A percentile compares a stretch with the other conserved stretches of the same genome.
phyloP scores from a whole-genome alignment of 169 alveolate genomes.

The Eimeria maxima region DNA sequence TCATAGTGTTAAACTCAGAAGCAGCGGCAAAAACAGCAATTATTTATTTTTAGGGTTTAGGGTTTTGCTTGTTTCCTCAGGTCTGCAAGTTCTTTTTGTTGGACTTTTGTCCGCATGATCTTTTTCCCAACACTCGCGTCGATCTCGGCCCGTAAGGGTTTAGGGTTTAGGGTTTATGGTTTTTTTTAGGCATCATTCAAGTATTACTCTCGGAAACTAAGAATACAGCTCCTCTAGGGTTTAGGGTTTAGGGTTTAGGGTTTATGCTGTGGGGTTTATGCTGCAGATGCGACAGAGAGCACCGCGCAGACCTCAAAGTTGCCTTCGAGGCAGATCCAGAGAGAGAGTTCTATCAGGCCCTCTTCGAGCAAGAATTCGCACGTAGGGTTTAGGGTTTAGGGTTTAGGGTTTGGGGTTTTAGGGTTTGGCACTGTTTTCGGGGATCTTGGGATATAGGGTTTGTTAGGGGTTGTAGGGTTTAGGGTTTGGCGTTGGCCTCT shows the following conservation, averaged over 20 bases:
- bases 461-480: not conserved
- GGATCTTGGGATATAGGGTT: not conserved
- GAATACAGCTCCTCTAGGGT: no score
- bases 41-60: not conserved
- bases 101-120: conserved; percentile 96
- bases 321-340: conserved; percentile 70
- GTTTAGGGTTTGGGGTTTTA: conserved; percentile 43
- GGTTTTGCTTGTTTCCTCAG: conserved; percentile 63
- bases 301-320: conserved; percentile 65
- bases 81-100: conserved; percentile 94
- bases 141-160: conserved; percentile 92
- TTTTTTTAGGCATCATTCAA: not conserved
- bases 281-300: conserved; percentile 80
- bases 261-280: not conserved
- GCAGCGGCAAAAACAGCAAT: not conserved
- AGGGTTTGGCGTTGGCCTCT: not conserved
- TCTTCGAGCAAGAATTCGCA: conserved; percentile 83
- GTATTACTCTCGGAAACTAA: not conserved
- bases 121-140: conserved; percentile 94
- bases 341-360: conserved; percentile 78
- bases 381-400: conserved; percentile 43
- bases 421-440: not conserved
- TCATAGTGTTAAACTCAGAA: not conserved
- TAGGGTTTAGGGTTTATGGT: conserved; percentile 50
- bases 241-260: conserved; percentile 52